Base-by-base conservation (phyloP, 352 stramenopile species). In the Phytopythium litorale region DNA sequence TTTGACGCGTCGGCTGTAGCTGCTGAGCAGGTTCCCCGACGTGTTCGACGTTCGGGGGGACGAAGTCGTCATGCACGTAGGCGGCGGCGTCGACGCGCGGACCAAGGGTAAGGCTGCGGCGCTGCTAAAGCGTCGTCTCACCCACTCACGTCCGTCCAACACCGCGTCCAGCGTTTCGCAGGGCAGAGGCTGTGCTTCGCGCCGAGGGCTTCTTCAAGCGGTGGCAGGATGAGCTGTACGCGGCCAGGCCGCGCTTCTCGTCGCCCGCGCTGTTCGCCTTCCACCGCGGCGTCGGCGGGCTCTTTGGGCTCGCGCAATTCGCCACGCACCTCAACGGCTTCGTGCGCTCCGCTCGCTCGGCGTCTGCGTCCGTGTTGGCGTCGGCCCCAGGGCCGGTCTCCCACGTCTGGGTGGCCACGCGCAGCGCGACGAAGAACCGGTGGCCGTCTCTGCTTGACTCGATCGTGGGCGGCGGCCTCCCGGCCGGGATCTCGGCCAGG, bases 301-400 rank as follows among this genome's bases (percentile, higher is more conserved):
- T 67, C 64, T 92, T 92, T 30, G 81, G 84, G 2, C 66, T 92
- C 30, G 80, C 68, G 33, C 76, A 88, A 60, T 92, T 78, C 60
- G 84, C 74, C 43, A 88, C 79, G 16, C 79, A 91, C 63, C 66
- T 91, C 40, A 92, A 92, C 25, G 81, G 84, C 30, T 92, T 81
- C 38, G 75, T 89, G 38, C 72, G 78, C 16, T 25, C 43, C 43
- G 21, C 43, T 1, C 1, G 19, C n/a, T 50, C 43, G 8, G 19
- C 19, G 5, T 50, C 43, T 0, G 58, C 5, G 69, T 84, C 23
- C 2, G 5, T 13, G 8, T 49, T 19, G 7, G 58, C 5, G 69
- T 84, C 23, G 4, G 6, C 16, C 4, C 28, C 33, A 4, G 51
- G 28, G 8, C 51, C 51, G 18, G 35, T 58, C 25, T 76, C 75